Conservation (phyloP, 2,329 filamentous ascomycete species). For the Monosporascus cannonballus region DNA sequence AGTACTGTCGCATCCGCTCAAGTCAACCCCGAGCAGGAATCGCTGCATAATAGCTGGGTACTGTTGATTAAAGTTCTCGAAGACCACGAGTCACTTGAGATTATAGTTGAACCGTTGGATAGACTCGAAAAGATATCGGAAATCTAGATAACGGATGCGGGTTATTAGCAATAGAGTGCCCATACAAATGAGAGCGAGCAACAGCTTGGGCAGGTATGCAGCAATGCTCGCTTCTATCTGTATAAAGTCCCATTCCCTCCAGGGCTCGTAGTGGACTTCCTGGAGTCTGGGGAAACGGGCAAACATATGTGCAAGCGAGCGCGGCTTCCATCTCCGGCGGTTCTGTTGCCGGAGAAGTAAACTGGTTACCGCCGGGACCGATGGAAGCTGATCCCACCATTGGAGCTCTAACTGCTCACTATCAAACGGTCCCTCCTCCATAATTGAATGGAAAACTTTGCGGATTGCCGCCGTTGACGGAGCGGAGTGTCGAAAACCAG, state of each 20-base stretch:
- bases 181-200: background rate
- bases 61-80: conserved; percentile 28
- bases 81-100: conserved; percentile 16
- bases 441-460: conserved; percentile 17
- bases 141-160: background rate
- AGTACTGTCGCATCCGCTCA: conserved; percentile 11
- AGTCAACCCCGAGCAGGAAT: background rate
- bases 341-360: conserved; percentile 27
- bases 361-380: conserved; percentile 21
- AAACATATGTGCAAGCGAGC: conserved; percentile 22
- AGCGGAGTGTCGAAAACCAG: conserved; percentile 10
- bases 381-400: conserved; percentile 22
- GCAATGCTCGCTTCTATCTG: conserved; percentile 3
- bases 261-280: conserved; percentile 27
- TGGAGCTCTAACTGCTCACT: conserved; percentile 13
- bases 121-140: conserved; percentile 3
- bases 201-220: background rate
- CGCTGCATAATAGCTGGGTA: conserved; percentile 15
- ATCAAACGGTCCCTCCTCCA: conserved; percentile 17
- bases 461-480: conserved; percentile 7
- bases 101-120: background rate
- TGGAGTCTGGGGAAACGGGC: conserved; percentile 23
- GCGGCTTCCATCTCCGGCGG: conserved; percentile 24
- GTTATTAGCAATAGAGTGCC: background rate
- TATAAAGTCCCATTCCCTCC: conserved; percentile 20